Evolutionary conservation across 140 eudicot genomes (phyloP).

Genomic region (Stevia rebaudiana): DNA sequence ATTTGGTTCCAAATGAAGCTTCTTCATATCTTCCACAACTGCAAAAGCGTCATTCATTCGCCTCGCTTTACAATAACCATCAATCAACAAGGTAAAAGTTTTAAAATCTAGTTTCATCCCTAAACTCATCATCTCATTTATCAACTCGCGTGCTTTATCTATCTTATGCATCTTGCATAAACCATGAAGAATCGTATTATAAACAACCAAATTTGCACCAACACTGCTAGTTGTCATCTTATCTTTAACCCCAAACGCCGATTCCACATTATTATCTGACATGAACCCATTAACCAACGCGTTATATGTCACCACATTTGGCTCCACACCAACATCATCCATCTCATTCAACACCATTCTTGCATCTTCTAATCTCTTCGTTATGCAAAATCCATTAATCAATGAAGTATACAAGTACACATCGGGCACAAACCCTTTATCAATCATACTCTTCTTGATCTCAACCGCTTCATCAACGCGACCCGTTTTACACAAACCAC

Average conservation of each 20-base stretch:
- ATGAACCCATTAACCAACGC: conserved; percentile 41
- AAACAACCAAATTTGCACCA: conserved; percentile 34
- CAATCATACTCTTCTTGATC: conserved; percentile 32
- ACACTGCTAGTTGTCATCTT: conserved; percentile 30
- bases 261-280: conserved; percentile 28
- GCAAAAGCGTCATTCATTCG: conserved; percentile 34
- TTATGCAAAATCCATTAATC: conserved; percentile 27
- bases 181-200: conserved; percentile 41
- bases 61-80: conserved; percentile 34
- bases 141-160: conserved; percentile 30
- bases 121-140: conserved; percentile 29
- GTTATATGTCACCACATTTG: conserved; percentile 31
- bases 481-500: conserved; percentile 33
- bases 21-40: conserved; percentile 41
- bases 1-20: conserved; percentile 32
- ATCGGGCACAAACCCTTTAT: conserved; percentile 32
- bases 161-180: conserved; percentile 34
- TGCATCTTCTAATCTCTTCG: conserved; percentile 35
- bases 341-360: conserved; percentile 30
- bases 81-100: conserved; percentile 34
- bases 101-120: conserved; percentile 29
- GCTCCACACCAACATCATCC: conserved; percentile 32
- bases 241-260: conserved; percentile 36
- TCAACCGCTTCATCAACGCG: conserved; percentile 40
- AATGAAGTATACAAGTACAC: conserved; percentile 30